Percentiles rank a stretch among this genome's conserved stretches.
Conservation (phyloP, 2,329 filamentous ascomycete species). For the Xylaria sp. region DNA sequence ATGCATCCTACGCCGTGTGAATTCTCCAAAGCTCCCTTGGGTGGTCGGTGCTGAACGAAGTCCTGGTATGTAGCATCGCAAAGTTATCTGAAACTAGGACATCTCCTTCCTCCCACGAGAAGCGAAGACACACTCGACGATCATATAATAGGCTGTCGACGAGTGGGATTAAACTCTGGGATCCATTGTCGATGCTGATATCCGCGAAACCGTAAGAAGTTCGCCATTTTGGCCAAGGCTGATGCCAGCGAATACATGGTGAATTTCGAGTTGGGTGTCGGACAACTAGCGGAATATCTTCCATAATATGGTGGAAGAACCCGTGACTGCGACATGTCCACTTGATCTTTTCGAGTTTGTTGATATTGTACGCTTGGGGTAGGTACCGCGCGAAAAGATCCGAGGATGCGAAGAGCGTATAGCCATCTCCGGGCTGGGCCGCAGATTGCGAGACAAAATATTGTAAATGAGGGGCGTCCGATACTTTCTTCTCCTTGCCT, state of each 20-base stretch:
- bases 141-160: conserved; percentile 28
- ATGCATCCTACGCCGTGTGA: conserved; percentile 4
- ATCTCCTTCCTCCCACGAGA: conserved; percentile 27
- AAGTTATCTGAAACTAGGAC: conserved; percentile 26
- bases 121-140: conserved; percentile 32
- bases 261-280: conserved; percentile 28
- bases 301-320: neutral
- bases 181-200: conserved; percentile 31
- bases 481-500: neutral
- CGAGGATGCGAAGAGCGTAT: conserved; percentile 30
- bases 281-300: conserved; percentile 28
- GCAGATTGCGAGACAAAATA: conserved; percentile 18
- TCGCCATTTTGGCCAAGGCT: conserved; percentile 23
- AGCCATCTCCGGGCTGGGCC: conserved; percentile 1
- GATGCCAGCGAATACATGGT: conserved; percentile 31
- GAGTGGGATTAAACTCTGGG: conserved; percentile 23
- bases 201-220: conserved; percentile 4
- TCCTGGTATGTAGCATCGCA: conserved; percentile 21
- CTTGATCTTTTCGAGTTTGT: conserved; percentile 32
- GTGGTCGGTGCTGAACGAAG: conserved; percentile 5
- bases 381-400: conserved; percentile 29
- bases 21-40: conserved; percentile 12
- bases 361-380: conserved; percentile 28
- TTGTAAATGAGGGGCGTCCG: conserved; percentile 17
- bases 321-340: conserved; percentile 22